Evolutionary conservation across 1,284 basidiomycete species (phyloP), one percentile per base, ranked within the genome.

Genomic region (Moesziomyces globuligerus): DNA sequence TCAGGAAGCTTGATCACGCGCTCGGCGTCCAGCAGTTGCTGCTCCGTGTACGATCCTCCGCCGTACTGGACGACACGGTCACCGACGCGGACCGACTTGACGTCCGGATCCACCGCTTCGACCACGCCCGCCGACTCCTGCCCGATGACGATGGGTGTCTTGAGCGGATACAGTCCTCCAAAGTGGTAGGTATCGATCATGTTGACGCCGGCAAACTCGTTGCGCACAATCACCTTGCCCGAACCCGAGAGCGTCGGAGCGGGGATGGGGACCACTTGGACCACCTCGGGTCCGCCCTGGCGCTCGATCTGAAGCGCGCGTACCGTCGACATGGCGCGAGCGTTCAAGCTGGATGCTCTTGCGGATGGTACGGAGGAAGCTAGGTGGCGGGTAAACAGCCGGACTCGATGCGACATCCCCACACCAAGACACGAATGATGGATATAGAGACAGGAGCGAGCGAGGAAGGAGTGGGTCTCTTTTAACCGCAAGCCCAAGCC

Each of bases 121-220:
- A 97, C 86, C 4, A 85, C 88, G 3, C 94, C 94, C 1, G 91
- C 86, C 0, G 86, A 86, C 81, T 97, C 94, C 70, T 88, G 88
- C 8, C 94, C 94, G 34, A 93, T 84, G 11, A 87, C 86, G 64
- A 88, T 88, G 5, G 94, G 94, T 61, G 91, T 88, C 4, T 85
- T 58, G 8, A 83, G 78, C 40, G 83, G 83, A 80, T 87, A 87
- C 23, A 87, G 78, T 3, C 86, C 86, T 2, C 74, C 72, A 23
- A 75, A 78, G 45, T 79, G 74, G 66, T 82, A 83, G 39, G 90
- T 92, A 83, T 94, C 93, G 79, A 94, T 85, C 65, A 79, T 83
- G 76, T 84, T 84, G 56, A 84, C 73, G 75, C 85, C 80, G 64
- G 75, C 59, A 20, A 50, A 62, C 48, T 84, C 79, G 67, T 91